These are phyloP conservation scores for Trichomonas vaginalis DNA, from an alignment of 208 protist genomes.

Conservation along the genomic window DNA sequence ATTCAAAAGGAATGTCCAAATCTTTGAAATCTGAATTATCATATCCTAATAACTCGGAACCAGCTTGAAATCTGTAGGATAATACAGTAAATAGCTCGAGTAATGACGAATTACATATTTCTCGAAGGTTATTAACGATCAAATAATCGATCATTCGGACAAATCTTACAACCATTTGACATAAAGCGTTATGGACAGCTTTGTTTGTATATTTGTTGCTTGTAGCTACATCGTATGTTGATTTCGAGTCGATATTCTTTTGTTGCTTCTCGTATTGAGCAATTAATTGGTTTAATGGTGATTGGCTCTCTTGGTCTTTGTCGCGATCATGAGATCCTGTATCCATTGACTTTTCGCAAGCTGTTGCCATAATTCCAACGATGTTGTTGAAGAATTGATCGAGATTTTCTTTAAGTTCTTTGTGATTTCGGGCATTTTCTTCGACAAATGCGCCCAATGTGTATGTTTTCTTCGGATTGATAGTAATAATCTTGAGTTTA, in stretches of 20 bases:
- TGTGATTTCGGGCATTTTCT: background rate
- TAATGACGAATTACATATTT: background rate
- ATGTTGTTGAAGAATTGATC: background rate
- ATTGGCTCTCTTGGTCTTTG: background rate
- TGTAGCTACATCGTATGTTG: background rate
- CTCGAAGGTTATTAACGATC: background rate
- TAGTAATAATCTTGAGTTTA: background rate
- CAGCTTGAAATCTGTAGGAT: too few species aligned
- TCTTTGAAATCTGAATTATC: background rate
- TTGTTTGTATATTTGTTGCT: background rate
- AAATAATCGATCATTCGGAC: background rate
- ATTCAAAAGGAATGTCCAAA: background rate
- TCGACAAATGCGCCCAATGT: background rate
- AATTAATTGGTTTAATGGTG: background rate
- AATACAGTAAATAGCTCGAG: background rate
- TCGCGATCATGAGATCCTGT: background rate
- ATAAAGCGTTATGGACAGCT: background rate
- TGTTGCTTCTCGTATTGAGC: background rate
- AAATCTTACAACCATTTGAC: background rate
- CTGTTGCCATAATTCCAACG: background rate
- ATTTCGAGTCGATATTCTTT: background rate
- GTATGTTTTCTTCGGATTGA: background rate
- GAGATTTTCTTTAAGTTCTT: background rate
- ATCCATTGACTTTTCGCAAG: background rate
- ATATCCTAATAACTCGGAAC: background rate